Evolutionary conservation across 2,329 filamentous ascomycete species (phyloP).

Genomic region (Colletotrichum filicis): DNA sequence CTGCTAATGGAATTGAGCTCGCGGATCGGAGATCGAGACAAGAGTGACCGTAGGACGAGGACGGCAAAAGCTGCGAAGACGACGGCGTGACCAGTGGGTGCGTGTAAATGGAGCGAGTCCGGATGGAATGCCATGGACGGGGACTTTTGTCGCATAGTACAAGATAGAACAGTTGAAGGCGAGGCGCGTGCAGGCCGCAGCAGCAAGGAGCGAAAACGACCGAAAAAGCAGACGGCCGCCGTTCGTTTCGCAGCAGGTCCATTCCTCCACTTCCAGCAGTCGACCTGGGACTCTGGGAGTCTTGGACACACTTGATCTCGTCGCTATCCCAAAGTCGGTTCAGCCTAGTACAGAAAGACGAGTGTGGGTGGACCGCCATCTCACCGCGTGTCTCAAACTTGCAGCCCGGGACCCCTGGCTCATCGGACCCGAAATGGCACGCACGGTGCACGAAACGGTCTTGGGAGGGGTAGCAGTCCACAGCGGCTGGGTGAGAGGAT

Average conservation of each 20-base stretch:
- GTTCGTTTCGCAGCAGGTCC: conserved; percentile 9
- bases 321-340: neutral
- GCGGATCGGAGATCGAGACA: neutral
- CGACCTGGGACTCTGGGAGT: neutral
- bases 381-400: conserved; percentile 29
- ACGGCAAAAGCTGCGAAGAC: neutral
- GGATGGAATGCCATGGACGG: neutral
- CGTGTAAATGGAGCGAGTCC: neutral
- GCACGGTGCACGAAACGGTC: conserved; percentile 21
- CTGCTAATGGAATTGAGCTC: neutral
- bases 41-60: too few species aligned
- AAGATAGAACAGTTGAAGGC: neutral
- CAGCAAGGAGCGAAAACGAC: conserved; percentile 12
- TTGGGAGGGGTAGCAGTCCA: neutral
- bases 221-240: neutral
- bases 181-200: conserved; percentile 13
- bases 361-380: conserved; percentile 28
- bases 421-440: conserved; percentile 6
- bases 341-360: conserved; percentile 9
- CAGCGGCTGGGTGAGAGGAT: conserved; percentile 26
- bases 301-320: neutral
- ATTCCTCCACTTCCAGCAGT: neutral
- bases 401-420: conserved; percentile 24
- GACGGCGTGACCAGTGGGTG: neutral
- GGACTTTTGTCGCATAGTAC: neutral